These are phyloP conservation scores for Gloeophyllum trabeum DNA, from an alignment of 768 basidiomycete species.

Conservation along the genomic window DNA sequence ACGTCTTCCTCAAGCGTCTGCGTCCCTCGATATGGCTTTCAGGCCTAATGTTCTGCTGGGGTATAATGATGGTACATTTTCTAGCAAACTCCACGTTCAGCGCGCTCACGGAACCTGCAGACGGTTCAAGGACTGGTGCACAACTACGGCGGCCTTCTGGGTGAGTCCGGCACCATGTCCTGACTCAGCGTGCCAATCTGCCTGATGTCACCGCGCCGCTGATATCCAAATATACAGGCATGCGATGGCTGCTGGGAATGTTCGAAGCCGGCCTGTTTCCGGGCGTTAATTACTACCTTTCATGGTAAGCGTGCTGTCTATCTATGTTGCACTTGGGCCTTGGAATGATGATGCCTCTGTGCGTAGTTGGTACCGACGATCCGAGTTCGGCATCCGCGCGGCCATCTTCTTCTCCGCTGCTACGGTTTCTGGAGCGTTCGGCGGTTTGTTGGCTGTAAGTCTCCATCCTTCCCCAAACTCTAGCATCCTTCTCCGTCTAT, in stretches of 20 bases:
- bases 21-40: constrained; percentile 74
- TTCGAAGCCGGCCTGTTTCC: constrained; percentile 55
- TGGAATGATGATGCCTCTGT: not conserved
- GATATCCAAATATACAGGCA: constrained; percentile 24
- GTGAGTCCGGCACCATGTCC: too few relatives aligned
- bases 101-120: constrained; percentile 29
- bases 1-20: constrained; percentile 60
- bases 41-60: constrained; percentile 63
- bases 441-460: constrained; percentile 58
- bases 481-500: not conserved
- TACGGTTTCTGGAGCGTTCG: constrained; percentile 75
- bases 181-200: not conserved
- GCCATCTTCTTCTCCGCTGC: constrained; percentile 47
- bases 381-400: constrained; percentile 55
- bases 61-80: constrained; percentile 54
- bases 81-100: too few relatives aligned
- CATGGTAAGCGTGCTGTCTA: constrained; percentile 41
- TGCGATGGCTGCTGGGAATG: constrained; percentile 62
- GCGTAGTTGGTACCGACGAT: constrained; percentile 53
- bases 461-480: not conserved
- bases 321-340: not conserved
- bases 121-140: constrained; percentile 63
- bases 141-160: constrained; percentile 58
- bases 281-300: constrained; percentile 55
- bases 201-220: not conserved